Conservation (phyloP, 176 grass and related monocot genomes). For the Carex parvula region DNA sequence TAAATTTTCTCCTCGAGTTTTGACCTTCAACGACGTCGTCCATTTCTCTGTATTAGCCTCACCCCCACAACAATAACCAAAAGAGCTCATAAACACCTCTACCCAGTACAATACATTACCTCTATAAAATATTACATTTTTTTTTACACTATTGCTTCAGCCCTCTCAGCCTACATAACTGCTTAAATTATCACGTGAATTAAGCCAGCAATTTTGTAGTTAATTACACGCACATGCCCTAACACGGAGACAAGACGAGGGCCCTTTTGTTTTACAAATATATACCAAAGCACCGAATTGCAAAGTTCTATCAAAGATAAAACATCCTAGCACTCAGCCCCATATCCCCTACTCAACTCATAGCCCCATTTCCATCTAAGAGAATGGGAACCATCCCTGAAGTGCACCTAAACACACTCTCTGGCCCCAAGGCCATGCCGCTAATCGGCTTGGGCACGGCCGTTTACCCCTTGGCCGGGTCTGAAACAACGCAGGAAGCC, state of each 20-base stretch:
- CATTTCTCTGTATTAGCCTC: too few relatives aligned
- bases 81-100: too few relatives aligned
- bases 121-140: too few relatives aligned
- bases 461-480: background rate
- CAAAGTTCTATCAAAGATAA: background rate
- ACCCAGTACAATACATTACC: too few relatives aligned
- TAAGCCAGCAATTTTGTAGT: too few relatives aligned
- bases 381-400: conserved; percentile 17
- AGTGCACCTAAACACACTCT: conserved; percentile 8
- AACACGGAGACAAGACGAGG: background rate
- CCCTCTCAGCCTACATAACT: too few relatives aligned
- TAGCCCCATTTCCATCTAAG: background rate
- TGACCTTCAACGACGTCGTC: too few relatives aligned
- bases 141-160: too few relatives aligned
- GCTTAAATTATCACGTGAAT: too few relatives aligned
- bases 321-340: background rate
- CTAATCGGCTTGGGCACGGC: conserved; percentile 32
- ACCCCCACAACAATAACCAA: too few relatives aligned
- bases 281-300: background rate
- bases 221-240: background rate
- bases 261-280: background rate
- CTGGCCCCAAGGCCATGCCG: conserved; percentile 24
- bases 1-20: too few relatives aligned
- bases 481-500: conserved; percentile 7
- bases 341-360: background rate